Conservation (phyloP, 768 basidiomycete genomes). For the Hemileccinum rubropunctum region DNA sequence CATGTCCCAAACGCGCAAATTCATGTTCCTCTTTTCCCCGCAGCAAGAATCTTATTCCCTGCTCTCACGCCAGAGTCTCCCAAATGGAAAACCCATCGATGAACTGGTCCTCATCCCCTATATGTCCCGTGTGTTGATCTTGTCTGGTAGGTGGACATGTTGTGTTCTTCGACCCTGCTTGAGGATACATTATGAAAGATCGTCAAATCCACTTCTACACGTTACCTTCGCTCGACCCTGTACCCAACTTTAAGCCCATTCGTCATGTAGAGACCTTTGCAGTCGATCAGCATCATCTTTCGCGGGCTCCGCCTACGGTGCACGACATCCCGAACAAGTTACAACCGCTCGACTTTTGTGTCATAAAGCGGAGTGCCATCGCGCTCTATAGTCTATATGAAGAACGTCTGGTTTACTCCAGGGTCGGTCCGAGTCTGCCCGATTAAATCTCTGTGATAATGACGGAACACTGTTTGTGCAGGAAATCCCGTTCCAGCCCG, state of each 20-base stretch:
- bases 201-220: conserved; percentile 75
- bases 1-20: not conserved
- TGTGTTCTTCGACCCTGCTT: not conserved
- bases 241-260: conserved; percentile 68
- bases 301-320: conserved; percentile 43
- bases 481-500: conserved; percentile 70
- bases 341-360: conserved; percentile 66
- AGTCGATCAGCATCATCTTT: conserved; percentile 74
- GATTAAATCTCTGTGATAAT: not conserved
- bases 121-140: conserved; percentile 69
- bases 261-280: conserved; percentile 79
- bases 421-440: conserved; percentile 39
- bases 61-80: conserved; percentile 65
- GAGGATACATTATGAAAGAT: conserved; percentile 33
- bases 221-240: conserved; percentile 75
- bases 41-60: conserved; percentile 63
- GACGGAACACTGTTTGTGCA: conserved; percentile 25
- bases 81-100: conserved; percentile 69
- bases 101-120: conserved; percentile 78
- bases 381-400: conserved; percentile 59
- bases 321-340: conserved; percentile 37
- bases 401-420: conserved; percentile 59
- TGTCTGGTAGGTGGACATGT: conserved; percentile 56
- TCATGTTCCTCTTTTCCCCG: conserved; percentile 3
- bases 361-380: conserved; percentile 66